A percentile compares a stretch with the other conserved stretches of the same genome.
phyloP scores from a whole-genome alignment of 371 early-diverging fungal species.

The Lichtheimia ornata region DNA sequence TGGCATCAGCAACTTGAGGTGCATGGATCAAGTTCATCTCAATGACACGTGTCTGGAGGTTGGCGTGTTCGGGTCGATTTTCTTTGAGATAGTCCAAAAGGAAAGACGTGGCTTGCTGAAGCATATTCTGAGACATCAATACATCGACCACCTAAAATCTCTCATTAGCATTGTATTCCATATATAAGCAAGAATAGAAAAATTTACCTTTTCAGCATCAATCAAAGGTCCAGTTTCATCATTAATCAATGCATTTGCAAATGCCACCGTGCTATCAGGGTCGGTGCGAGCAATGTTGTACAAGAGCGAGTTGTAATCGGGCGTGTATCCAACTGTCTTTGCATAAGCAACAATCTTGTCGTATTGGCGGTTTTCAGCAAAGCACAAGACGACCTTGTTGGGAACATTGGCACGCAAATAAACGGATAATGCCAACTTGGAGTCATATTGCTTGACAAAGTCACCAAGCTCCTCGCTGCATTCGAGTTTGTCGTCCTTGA shows the following conservation, averaged over 20 bases:
- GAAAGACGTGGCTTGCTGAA: constrained; percentile 96
- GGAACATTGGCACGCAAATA: constrained; percentile 94
- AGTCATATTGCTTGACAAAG: constrained; percentile 90
- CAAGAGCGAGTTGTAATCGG: constrained; percentile 89
- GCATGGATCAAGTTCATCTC: constrained; percentile 97
- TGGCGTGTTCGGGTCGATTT: constrained; percentile 87
- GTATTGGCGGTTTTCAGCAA: constrained; percentile 96
- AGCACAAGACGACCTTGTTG: constrained; percentile 90
- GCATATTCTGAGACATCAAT: constrained; percentile 89
- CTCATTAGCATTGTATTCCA: background rate
- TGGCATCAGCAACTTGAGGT: constrained; percentile 98
- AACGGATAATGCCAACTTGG: constrained; percentile 90
- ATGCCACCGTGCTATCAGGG: constrained; percentile 92
- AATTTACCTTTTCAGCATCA: constrained; percentile 69
- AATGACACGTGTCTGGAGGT: constrained; percentile 92
- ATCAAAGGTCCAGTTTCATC: constrained; percentile 86
- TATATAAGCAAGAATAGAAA: background rate
- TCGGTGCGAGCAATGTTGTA: constrained; percentile 88
- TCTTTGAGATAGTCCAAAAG: constrained; percentile 93
- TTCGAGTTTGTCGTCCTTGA: constrained; percentile 96
- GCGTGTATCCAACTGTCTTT: constrained; percentile 90
- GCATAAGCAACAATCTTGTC: constrained; percentile 95
- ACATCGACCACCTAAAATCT: constrained; percentile 80
- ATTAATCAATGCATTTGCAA: constrained; percentile 85
- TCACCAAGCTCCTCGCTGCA: constrained; percentile 98